Evolutionary conservation across 768 basidiomycete genomes (phyloP).

Genomic region (Pleurotus platypus): DNA sequence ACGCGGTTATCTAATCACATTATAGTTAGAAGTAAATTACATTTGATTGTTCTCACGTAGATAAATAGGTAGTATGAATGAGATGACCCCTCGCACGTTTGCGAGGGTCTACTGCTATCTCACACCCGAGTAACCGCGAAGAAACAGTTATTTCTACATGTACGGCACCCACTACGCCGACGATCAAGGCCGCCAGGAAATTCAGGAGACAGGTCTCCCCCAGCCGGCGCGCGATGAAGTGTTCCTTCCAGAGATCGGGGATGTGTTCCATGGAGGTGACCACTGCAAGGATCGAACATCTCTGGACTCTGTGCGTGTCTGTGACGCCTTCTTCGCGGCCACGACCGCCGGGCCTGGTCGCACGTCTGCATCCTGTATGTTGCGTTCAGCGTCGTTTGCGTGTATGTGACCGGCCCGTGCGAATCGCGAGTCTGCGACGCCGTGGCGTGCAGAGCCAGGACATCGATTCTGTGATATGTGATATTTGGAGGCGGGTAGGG

Average conservation of each 20-base stretch:
- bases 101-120: too few relatives aligned
- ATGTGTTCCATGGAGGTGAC: conserved; percentile 6
- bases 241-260: conserved; percentile 22
- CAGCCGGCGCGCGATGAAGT: conserved; percentile 26
- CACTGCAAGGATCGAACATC: conserved; percentile 18
- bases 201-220: conserved; percentile 18
- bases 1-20: too few relatives aligned
- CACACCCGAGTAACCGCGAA: too few relatives aligned
- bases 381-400: conserved; percentile 32
- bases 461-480: conserved; percentile 20
- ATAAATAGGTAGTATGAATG: too few relatives aligned
- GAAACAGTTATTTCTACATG: too few relatives aligned
- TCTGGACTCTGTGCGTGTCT: neutral
- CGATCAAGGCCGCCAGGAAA: conserved; percentile 27
- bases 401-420: conserved; percentile 12
- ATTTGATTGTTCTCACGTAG: too few relatives aligned
- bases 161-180: conserved; percentile 26
- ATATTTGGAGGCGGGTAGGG: neutral
- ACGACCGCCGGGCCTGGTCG: conserved; percentile 20
- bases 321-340: conserved; percentile 14
- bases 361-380: conserved; percentile 29
- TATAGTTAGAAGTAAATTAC: too few relatives aligned
- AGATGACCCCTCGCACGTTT: too few relatives aligned
- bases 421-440: neutral
- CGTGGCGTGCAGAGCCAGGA: conserved; percentile 24